phyloP scores from a whole-genome alignment of 2,329 filamentous ascomycete genomes.

The Lasiodiplodia sp. region DNA sequence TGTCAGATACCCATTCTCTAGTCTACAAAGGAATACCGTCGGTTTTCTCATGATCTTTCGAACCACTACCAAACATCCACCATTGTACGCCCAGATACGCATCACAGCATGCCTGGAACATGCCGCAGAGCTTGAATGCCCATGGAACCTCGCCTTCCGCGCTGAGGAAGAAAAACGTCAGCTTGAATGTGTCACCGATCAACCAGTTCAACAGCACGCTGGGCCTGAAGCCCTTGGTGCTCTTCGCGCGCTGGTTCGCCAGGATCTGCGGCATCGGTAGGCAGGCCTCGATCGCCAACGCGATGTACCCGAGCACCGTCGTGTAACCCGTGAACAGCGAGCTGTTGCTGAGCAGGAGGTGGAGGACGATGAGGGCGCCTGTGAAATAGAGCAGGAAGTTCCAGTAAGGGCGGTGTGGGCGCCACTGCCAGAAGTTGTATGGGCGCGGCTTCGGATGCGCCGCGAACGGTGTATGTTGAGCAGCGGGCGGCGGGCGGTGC shows the following conservation, averaged over 20 bases:
- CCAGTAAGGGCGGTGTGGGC: constrained; percentile 79
- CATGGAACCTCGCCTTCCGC: constrained; percentile 72
- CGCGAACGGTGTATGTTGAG: constrained; percentile 65
- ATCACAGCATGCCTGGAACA: constrained; percentile 83
- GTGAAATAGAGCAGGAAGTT: constrained; percentile 75
- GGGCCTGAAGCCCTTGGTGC: constrained; percentile 78
- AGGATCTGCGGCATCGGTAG: constrained; percentile 81
- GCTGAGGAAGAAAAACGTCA: constrained; percentile 77
- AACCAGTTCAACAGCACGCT: constrained; percentile 82
- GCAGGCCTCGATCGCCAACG: constrained; percentile 80
- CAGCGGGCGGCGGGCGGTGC: constrained; percentile 56
- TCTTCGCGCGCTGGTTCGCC: constrained; percentile 71
- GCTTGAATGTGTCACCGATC: constrained; percentile 82
- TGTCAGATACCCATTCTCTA: background rate
- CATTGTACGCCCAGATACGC: constrained; percentile 77
- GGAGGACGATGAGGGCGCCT: constrained; percentile 65
- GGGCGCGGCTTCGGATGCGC: constrained; percentile 62
- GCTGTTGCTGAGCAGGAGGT: constrained; percentile 70
- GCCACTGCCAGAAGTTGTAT: constrained; percentile 86
- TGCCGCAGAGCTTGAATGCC: constrained; percentile 82
- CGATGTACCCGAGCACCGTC: constrained; percentile 73
- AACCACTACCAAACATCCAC: constrained; percentile 47
- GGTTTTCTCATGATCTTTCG: constrained; percentile 26
- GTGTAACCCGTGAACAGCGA: constrained; percentile 71
- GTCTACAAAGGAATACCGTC: constrained; percentile 20